Evolutionary conservation across 441 rosid species (phyloP).

Genomic region (Flueggea neowawraea): DNA sequence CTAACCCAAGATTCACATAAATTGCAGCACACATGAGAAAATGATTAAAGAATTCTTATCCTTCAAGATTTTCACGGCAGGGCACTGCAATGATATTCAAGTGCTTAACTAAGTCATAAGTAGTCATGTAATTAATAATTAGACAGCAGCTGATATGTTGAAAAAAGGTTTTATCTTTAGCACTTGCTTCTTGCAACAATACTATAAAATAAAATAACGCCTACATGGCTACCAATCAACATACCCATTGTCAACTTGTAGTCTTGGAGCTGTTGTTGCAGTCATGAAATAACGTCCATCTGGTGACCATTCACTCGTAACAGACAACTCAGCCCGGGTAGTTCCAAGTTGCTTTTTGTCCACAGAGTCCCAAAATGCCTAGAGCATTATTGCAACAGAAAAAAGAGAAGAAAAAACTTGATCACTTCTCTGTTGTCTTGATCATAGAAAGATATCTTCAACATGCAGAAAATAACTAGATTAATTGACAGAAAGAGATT

Average conservation of each 20-base stretch:
- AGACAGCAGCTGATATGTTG: no score
- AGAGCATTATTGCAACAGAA: conserved; percentile 12
- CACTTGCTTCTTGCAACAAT: no score
- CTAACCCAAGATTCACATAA: neutral
- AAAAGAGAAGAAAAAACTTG: conserved; percentile 1
- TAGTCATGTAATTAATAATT: no score
- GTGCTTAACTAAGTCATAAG: no score
- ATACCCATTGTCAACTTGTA: conserved; percentile 93
- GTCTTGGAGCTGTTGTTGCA: conserved; percentile 96
- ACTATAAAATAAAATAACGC: neutral
- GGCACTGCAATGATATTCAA: no score
- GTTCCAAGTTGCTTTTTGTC: conserved; percentile 69
- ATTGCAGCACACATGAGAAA: no score
- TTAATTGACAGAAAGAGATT: neutral
- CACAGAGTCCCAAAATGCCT: conserved; percentile 89
- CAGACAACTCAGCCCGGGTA: conserved; percentile 87
- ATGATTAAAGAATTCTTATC: no score
- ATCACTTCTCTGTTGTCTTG: neutral
- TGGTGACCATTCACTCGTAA: conserved; percentile 91
- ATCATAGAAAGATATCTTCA: neutral
- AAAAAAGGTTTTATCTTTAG: no score
- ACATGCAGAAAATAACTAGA: no score
- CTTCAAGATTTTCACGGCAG: no score
- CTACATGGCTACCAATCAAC: conserved; percentile 15
- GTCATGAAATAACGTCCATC: conserved; percentile 89